phyloP scores from a whole-genome alignment of 345 rosid genomes.

The Pugionium cornutum region DNA sequence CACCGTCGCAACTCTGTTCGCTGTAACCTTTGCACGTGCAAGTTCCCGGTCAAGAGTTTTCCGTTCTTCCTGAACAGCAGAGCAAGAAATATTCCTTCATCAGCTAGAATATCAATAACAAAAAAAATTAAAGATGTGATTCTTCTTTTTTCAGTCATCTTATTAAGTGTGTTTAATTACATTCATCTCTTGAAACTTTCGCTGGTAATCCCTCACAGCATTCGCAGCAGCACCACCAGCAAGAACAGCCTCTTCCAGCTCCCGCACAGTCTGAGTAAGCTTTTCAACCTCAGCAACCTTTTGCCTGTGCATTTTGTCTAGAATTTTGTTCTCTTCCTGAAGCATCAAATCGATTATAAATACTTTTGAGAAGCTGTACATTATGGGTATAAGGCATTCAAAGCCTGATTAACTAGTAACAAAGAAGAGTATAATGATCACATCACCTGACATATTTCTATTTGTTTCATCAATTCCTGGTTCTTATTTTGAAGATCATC shows the following conservation, averaged over 20 bases:
- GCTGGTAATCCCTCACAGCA: conserved; percentile 96
- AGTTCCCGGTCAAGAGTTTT: conserved; percentile 71
- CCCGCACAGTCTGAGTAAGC: conserved; percentile 92
- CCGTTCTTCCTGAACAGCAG: conserved; percentile 69
- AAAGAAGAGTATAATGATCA: conserved; percentile 22
- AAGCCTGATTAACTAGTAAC: neutral
- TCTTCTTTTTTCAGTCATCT: neutral
- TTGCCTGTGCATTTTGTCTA: conserved; percentile 94
- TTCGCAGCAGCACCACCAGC: conserved; percentile 99
- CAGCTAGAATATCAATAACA: neutral
- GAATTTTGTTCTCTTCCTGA: conserved; percentile 94
- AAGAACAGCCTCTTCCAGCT: conserved; percentile 98
- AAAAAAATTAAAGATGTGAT: neutral
- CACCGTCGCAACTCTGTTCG: conserved; percentile 93
- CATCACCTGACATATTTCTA: conserved; percentile 94
- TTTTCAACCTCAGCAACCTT: conserved; percentile 45
- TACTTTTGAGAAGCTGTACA: conserved; percentile 4
- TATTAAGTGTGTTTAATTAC: conserved; percentile 41
- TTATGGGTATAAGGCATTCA: conserved; percentile 1
- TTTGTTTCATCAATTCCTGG: conserved; percentile 95
- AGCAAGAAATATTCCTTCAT: conserved; percentile 11
- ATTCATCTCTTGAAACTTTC: conserved; percentile 99
- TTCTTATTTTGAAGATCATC: conserved; percentile 99
- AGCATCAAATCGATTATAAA: conserved; percentile 12
- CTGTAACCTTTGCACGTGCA: conserved; percentile 61